Percentiles rank a stretch among this genome's conserved stretches.
Evolutionary conservation across 2,329 filamentous ascomycete species (phyloP).

Genomic region (Endocalyx cinctus): DNA sequence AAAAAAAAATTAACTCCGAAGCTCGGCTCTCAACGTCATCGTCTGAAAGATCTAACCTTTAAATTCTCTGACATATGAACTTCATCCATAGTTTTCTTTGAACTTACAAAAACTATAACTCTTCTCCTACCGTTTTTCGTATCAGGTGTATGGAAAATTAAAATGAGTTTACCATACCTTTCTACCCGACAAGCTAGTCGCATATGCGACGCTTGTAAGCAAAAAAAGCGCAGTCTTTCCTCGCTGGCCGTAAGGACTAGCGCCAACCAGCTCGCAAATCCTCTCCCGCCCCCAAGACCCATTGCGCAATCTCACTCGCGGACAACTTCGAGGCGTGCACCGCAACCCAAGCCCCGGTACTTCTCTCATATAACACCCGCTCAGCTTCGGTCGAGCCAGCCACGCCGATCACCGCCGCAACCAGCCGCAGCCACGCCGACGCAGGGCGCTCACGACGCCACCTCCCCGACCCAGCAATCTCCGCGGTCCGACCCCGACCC

Average conservation of each 20-base stretch:
- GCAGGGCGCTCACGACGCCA: background rate
- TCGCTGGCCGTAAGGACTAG: too few species aligned
- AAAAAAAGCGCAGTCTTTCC: constrained; percentile 11
- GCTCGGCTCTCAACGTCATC: too few species aligned
- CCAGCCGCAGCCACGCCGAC: background rate
- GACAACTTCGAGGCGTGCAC: too few species aligned
- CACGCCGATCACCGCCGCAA: background rate
- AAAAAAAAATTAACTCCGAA: too few species aligned
- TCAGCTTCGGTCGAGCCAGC: background rate
- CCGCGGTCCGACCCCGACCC: constrained; percentile 1
- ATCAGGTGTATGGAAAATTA: too few species aligned
- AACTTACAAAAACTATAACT: too few species aligned
- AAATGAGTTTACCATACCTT: constrained; percentile 20
- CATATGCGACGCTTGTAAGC: constrained; percentile 23
- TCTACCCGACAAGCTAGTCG: constrained; percentile 16
- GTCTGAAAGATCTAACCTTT: too few species aligned
- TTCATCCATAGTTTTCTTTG: too few species aligned
- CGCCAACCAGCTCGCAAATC: constrained; percentile 2
- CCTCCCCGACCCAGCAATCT: background rate
- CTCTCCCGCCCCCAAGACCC: background rate
- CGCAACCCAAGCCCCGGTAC: background rate
- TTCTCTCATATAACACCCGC: background rate
- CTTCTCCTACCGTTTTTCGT: too few species aligned
- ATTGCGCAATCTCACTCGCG: background rate
- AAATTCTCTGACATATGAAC: too few species aligned